Evolutionary conservation across 345 rosid species (phyloP).

Genomic region (Murraya paniculata): DNA sequence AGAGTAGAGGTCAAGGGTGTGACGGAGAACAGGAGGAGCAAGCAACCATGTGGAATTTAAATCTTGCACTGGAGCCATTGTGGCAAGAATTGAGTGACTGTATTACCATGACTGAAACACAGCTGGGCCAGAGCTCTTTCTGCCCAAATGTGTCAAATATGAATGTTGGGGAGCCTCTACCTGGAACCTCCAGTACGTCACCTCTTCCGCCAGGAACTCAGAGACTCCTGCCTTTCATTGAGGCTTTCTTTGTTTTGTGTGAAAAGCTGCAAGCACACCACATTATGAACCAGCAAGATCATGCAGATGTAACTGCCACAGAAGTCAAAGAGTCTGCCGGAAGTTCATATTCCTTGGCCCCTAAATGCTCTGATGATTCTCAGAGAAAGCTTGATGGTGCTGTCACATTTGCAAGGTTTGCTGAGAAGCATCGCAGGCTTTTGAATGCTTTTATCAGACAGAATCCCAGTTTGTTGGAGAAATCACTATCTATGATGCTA

Average conservation of each 20-base stretch:
- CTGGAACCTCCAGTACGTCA: constrained; percentile 58
- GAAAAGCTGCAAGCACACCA: constrained; percentile 75
- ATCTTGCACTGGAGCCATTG: constrained; percentile 73
- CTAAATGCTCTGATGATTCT: constrained; percentile 47
- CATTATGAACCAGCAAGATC: constrained; percentile 61
- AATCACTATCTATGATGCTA: constrained; percentile 87
- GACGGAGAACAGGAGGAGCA: constrained; percentile 72
- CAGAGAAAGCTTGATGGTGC: constrained; percentile 76
- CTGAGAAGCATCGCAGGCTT: constrained; percentile 92
- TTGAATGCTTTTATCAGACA: constrained; percentile 87
- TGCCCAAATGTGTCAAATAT: constrained; percentile 35
- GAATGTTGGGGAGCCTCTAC: constrained; percentile 57
- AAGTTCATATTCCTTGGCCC: constrained; percentile 37
- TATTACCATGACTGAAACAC: constrained; percentile 77
- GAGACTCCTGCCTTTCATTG: constrained; percentile 87
- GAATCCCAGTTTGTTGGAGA: constrained; percentile 85
- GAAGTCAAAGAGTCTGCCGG: constrained; percentile 83
- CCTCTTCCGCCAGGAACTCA: constrained; percentile 95
- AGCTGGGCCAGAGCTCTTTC: constrained; percentile 65
- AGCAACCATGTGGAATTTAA: constrained; percentile 64
- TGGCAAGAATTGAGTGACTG: constrained; percentile 95
- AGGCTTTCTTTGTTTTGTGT: constrained; percentile 94
- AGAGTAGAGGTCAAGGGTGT: constrained; percentile 31
- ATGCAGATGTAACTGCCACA: constrained; percentile 57
- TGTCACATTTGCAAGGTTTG: constrained; percentile 76